Base-by-base conservation (phyloP, 2,329 filamentous ascomycete species). In the Fusarium xyrophilum region DNA sequence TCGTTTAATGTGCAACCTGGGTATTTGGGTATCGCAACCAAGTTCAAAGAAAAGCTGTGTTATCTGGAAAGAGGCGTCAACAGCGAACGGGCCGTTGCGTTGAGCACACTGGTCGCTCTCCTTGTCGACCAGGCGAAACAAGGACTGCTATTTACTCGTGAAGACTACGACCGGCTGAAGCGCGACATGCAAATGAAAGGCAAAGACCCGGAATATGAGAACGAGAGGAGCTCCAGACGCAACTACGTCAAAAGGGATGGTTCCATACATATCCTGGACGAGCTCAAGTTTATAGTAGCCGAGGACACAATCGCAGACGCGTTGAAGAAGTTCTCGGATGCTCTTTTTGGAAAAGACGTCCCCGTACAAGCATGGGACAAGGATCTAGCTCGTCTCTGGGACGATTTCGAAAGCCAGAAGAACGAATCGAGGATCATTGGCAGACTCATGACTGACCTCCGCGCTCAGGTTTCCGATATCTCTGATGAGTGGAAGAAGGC, bases 1-100 rank as follows among this genome's bases (percentile, higher is more conserved):
- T 71, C 75, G 0, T 92, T 91, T 74, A 86, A 86, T 32, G 82
- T 87, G 74, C 76, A 83, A 42, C 81, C 82, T 3, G 84, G 82
- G 10, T 77, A 89, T 27, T 81, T 95, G 5, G 91, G 92, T 0
- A 79, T 80, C 1, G 89, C 86, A 57, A 94, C 91, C 0, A 83
- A 81, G 7, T 87, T 84, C 74, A 90, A 91, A 63, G 88, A 92
- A 52, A 82, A 79, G 7, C 77, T 89, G 0, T 88, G 86, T 35
- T 93, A 93, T 63, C 81, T 83, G 15, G 81, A 84, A 15, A 83
- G 85, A 25, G 82, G 77, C 1, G 85, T 89, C 36, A 76, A 76
- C 6, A 76, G 83, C 14, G 55, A 75, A 0, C 74, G 79, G 6
- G 86, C 85, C 0, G 73, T 85, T 0, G 70, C 77, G 0, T 78